Evolutionary conservation across 2,329 filamentous ascomycete genomes (phyloP), one percentile per base, ranked within the genome.

Genomic region (Talaromyces pinophilus): DNA sequence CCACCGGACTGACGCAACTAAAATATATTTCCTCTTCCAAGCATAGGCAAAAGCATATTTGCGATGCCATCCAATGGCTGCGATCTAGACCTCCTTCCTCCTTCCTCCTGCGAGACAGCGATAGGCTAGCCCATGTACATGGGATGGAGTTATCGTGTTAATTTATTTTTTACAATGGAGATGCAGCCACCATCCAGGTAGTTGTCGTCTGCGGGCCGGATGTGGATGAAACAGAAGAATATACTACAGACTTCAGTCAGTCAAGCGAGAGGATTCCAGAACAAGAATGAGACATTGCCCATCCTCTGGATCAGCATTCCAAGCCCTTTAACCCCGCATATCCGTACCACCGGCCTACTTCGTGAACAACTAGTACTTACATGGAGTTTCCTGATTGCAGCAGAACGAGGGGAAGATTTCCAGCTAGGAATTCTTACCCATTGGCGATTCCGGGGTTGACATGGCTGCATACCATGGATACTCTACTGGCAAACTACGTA

Each of bases 61-160:
- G 28, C 7, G 6, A 19, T 19, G 17, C 28, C 15, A 7, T 11
- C 57, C 57, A 60, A 60, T 60, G 57, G 7, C 57, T 46, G 40
- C 38, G n/a, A 46, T n/a, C 46, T 15, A 60, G 22, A 28, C 38
- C 30, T 57, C 42, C 40, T 42, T 5, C 38, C 30, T 57, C 42
- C 40, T 42, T 5, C 40, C 52, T 55, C 17, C 55, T 42, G 55
- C 17, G 38, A 42, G 40, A 60, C 33, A 13, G 44, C n/a, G 19
- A 30, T 55, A 55, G 61, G 33, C 61, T 33, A 63, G 61, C 22
- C 28, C 59, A 60, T 54, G 25, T 54, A 54, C 50, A 46, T 60
- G 57, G 54, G 54, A 57, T 57, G 33, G 54, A 57, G 54, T 40
- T 19, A 57, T 38, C 54, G 30, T 57, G 10, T 57, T 40, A 22